Conservation (phyloP, 306 rosid genomes). For the Vigna unguiculata region DNA sequence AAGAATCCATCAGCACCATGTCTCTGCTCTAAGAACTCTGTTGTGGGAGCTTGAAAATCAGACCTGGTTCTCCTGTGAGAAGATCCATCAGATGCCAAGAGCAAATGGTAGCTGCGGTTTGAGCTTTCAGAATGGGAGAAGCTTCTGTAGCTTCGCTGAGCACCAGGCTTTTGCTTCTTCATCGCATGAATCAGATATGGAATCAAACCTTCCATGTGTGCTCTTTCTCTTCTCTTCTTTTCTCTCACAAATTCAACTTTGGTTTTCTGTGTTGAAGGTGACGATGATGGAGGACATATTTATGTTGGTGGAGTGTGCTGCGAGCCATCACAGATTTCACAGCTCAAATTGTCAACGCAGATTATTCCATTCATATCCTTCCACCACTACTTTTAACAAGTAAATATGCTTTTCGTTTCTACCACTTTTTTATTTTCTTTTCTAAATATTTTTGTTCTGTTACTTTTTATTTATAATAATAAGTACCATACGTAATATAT, state of each 20-base stretch:
- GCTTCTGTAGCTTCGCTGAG: slow-evolving; percentile 47
- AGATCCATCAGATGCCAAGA: slow-evolving; percentile 63
- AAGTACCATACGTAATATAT: too few relatives aligned
- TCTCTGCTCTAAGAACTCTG: slow-evolving; percentile 48
- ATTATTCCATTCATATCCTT: slow-evolving; percentile 36
- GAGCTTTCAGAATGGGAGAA: slow-evolving; percentile 62
- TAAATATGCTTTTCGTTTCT: too few relatives aligned
- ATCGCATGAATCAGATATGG: slow-evolving; percentile 76
- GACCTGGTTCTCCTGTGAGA: slow-evolving; percentile 78
- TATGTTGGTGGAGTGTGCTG: slow-evolving; percentile 36
- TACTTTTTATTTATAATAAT: too few relatives aligned
- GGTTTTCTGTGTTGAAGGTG: slow-evolving; percentile 14
- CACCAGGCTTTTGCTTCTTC: slow-evolving; percentile 65
- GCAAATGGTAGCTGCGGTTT: slow-evolving; percentile 74
- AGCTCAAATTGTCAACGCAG: slow-evolving; percentile 2
- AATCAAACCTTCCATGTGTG: slow-evolving; percentile 80
- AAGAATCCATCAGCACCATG: slow-evolving; percentile 36
- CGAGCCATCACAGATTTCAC: neutral
- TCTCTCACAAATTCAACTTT: slow-evolving; percentile 27
- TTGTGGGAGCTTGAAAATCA: slow-evolving; percentile 59
- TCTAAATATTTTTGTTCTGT: too few relatives aligned
- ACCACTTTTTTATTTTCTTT: too few relatives aligned
- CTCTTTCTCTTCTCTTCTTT: slow-evolving; percentile 14
- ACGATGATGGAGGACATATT: neutral
- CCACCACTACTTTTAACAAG: too few relatives aligned